Evolutionary conservation across 768 basidiomycete genomes (phyloP).

Genomic region (Boletus subparvulus): DNA sequence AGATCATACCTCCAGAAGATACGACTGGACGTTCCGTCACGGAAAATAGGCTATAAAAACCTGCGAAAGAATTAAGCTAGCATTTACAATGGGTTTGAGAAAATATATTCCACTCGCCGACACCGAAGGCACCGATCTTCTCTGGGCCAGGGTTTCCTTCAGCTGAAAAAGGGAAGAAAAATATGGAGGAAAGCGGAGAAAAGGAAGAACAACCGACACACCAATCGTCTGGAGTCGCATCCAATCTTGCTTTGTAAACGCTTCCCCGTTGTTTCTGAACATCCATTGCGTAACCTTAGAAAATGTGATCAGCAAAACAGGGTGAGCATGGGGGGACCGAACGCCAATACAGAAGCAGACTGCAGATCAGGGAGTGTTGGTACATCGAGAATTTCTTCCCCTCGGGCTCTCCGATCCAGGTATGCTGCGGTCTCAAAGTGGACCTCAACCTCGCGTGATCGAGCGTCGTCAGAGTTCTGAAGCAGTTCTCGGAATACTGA

Average conservation of each 20-base stretch:
- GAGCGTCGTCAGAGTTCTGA: constrained; percentile 96
- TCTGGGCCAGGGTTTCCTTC: constrained; percentile 93
- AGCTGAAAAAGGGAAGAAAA: constrained; percentile 41
- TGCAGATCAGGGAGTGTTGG: constrained; percentile 57
- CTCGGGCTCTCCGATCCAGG: constrained; percentile 13
- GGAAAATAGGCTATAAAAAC: constrained; percentile 79
- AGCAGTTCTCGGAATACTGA: constrained; percentile 77
- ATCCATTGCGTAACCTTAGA: constrained; percentile 73
- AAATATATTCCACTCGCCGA: constrained; percentile 44
- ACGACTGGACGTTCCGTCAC: constrained; percentile 42
- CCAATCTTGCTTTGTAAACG: constrained; percentile 88
- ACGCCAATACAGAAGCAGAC: constrained; percentile 44
- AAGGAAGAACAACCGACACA: constrained; percentile 24
- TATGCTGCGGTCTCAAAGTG: constrained; percentile 63
- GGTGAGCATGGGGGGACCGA: constrained; percentile 9
- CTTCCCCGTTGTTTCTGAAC: constrained; percentile 83
- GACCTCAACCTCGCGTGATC: constrained; percentile 70
- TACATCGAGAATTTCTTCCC: constrained; percentile 3
- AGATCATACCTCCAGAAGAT: neutral
- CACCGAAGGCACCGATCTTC: constrained; percentile 94
- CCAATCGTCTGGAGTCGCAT: constrained; percentile 86
- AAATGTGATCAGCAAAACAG: too few species aligned
- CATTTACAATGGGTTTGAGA: neutral
- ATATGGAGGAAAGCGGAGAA: neutral
- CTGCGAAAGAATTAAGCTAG: constrained; percentile 24